These are phyloP conservation scores for Plantago major DNA, from an alignment of 257 asterid species.

Conservation along the genomic window DNA sequence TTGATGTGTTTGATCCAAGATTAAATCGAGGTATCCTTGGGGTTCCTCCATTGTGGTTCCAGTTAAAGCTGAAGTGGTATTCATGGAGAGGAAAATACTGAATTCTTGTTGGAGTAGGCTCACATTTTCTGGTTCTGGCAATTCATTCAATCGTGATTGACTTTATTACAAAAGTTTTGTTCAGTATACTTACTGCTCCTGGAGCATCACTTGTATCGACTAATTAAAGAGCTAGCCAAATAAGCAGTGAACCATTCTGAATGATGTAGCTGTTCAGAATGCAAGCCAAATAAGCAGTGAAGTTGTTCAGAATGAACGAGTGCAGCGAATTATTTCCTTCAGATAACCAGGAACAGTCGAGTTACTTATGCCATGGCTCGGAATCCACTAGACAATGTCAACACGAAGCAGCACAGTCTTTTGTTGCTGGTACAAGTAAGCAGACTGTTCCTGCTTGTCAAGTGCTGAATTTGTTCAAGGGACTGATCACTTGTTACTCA, in stretches of 20 bases:
- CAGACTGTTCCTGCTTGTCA: neutral
- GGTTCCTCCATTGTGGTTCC: conserved; percentile 73
- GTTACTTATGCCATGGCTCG: neutral
- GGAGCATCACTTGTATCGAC: neutral
- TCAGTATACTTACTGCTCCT: neutral
- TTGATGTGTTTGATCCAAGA: conserved; percentile 82
- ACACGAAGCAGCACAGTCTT: neutral
- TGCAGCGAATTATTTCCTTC: neutral
- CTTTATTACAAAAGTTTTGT: neutral
- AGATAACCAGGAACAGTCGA: neutral
- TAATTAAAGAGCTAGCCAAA: neutral
- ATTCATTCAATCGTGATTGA: neutral
- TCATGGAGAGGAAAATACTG: conserved; percentile 85
- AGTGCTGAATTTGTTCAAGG: neutral
- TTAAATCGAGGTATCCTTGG: conserved; percentile 66
- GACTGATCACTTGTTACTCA: neutral
- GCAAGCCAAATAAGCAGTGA: neutral
- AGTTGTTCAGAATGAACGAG: neutral
- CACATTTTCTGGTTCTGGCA: neutral
- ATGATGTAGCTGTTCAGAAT: neutral
- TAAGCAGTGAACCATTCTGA: neutral
- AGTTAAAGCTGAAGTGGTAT: conserved; percentile 75
- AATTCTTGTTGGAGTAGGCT: conserved; percentile 17
- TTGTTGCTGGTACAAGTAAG: neutral
- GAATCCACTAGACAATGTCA: neutral